phyloP scores from a whole-genome alignment of 1,284 basidiomycete genomes.

The Tilletia setariae region DNA sequence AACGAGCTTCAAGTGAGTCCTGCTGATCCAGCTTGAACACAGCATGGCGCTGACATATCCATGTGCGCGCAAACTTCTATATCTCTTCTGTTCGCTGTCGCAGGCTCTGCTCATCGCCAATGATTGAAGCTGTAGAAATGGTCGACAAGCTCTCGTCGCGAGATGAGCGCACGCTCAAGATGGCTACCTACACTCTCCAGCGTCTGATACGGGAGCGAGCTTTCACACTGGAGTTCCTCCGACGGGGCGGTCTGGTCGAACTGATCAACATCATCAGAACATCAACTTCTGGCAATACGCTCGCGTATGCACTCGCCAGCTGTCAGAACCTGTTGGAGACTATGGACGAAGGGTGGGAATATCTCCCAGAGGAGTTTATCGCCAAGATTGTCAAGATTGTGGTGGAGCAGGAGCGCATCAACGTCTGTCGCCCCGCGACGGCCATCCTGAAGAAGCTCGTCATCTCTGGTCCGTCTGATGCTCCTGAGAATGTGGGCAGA shows the following conservation, averaged over 20 bases:
- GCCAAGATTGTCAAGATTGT: conserved; percentile 74
- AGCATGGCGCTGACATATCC: neutral
- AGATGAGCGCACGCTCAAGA: conserved; percentile 65
- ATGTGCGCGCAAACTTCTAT: neutral
- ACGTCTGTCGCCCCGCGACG: conserved; percentile 94
- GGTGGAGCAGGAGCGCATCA: conserved; percentile 60
- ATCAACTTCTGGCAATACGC: conserved; percentile 71
- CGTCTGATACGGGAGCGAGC: conserved; percentile 85
- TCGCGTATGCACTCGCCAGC: conserved; percentile 77
- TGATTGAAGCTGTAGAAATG: conserved; percentile 75
- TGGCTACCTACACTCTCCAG: conserved; percentile 75
- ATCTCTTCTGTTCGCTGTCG: neutral
- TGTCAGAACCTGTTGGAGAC: conserved; percentile 68
- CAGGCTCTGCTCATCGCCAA: conserved; percentile 75
- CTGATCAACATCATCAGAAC: conserved; percentile 34
- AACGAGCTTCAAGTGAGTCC: conserved; percentile 37
- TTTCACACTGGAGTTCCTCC: conserved; percentile 80
- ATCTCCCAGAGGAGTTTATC: conserved; percentile 70
- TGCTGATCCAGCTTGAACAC: neutral
- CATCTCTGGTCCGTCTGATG: conserved; percentile 35
- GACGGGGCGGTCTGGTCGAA: conserved; percentile 63
- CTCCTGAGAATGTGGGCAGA: conserved; percentile 26
- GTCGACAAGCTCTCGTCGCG: conserved; percentile 67
- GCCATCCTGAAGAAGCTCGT: conserved; percentile 83
- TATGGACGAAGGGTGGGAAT: conserved; percentile 63